These are phyloP conservation scores for Anthostomella pinea DNA, from an alignment of 2,329 filamentous ascomycete genomes.

Conservation along the genomic window DNA sequence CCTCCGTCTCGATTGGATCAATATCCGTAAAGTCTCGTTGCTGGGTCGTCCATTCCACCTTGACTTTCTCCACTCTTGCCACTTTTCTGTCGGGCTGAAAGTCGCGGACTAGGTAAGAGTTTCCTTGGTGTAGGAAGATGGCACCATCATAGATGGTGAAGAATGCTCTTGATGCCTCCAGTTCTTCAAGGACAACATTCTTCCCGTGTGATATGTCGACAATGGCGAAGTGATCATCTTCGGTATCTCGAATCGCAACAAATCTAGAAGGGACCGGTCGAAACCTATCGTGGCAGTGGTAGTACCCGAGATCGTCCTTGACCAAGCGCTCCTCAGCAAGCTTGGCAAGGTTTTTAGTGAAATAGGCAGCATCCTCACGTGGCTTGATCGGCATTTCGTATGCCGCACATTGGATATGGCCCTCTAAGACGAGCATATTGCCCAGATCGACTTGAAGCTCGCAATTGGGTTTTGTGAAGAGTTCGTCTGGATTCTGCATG, in stretches of 20 bases:
- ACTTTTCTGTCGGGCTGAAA: conserved; percentile 77
- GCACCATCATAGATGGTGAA: conserved; percentile 97
- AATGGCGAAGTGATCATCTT: conserved; percentile 90
- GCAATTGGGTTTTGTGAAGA: conserved; percentile 88
- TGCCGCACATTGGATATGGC: conserved; percentile 92
- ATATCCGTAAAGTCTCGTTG: conserved; percentile 94
- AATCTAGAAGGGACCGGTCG: conserved; percentile 78
- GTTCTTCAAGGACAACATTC: conserved; percentile 86
- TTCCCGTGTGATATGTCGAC: conserved; percentile 80
- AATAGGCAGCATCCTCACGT: conserved; percentile 71
- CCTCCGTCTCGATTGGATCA: conserved; percentile 88
- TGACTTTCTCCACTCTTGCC: conserved; percentile 83
- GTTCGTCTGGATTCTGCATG: conserved; percentile 92
- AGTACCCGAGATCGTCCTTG: conserved; percentile 75
- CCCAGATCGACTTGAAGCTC: conserved; percentile 88
- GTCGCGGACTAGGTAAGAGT: conserved; percentile 86
- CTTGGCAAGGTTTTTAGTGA: conserved; percentile 68
- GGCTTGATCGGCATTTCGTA: conserved; percentile 91
- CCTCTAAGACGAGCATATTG: conserved; percentile 88
- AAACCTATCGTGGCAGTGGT: conserved; percentile 86
- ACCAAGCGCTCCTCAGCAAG: conserved; percentile 73
- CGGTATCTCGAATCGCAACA: conserved; percentile 84
- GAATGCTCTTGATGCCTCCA: conserved; percentile 92
- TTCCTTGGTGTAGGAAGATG: conserved; percentile 96
- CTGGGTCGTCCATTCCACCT: conserved; percentile 91